Conservation (phyloP, 2,329 filamentous ascomycete genomes). For the Microdochium bolleyi region DNA sequence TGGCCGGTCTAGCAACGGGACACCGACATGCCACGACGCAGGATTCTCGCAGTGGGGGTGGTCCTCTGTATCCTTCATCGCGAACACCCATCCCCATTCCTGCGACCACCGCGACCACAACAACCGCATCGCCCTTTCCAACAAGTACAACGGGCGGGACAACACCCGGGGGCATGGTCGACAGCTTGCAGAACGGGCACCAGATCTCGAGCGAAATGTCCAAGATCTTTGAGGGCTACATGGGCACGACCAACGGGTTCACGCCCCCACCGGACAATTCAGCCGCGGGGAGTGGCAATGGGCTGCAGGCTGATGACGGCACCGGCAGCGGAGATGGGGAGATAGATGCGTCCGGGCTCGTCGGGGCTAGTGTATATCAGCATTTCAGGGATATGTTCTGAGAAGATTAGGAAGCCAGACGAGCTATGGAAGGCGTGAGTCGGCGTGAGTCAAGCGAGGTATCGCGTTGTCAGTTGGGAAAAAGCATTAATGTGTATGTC, state of each 20-base stretch:
- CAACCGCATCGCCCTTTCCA: neutral
- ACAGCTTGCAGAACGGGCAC: slow-evolving; percentile 30
- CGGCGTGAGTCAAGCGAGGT: no score
- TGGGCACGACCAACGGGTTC: slow-evolving; percentile 11
- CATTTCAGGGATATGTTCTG: slow-evolving; percentile 19
- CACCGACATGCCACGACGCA: slow-evolving; percentile 8
- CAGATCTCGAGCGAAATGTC: slow-evolving; percentile 47
- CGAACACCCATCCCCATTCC: neutral
- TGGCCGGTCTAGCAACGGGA: slow-evolving; percentile 43
- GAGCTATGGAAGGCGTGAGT: no score
- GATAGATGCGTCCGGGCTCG: slow-evolving; percentile 4
- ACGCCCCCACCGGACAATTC: neutral
- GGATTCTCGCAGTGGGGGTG: slow-evolving; percentile 9
- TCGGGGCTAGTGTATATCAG: slow-evolving; percentile 11
- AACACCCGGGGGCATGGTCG: slow-evolving; percentile 6
- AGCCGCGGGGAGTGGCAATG: neutral
- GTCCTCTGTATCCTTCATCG: neutral
- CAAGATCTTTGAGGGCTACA: slow-evolving; percentile 34
- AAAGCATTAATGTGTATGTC: no score
- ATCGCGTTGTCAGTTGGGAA: neutral
- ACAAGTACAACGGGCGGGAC: slow-evolving; percentile 4
- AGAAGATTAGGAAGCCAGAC: neutral
- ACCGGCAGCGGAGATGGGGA: slow-evolving; percentile 1
- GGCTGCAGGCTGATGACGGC: slow-evolving; percentile 2
- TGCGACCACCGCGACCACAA: neutral